Conservation (phyloP, 257 asterid genomes). For the Jacaranda mimosifolia region DNA sequence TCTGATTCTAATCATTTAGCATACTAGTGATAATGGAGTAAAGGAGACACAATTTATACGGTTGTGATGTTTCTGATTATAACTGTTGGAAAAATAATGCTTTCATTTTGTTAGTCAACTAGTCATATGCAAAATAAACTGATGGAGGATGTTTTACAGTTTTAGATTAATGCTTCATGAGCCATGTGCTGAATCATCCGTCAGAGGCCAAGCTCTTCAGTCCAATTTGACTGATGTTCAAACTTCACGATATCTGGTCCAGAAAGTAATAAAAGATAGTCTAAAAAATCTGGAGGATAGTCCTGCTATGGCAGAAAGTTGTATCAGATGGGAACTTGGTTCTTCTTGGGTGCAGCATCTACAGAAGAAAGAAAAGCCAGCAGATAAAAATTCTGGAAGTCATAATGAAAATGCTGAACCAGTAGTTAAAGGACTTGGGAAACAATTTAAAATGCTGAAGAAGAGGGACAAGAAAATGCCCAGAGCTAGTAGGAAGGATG, state of each 20-base stretch:
- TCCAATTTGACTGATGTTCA: conserved; percentile 50
- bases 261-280: conserved; percentile 70
- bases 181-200: conserved; percentile 56
- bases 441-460: conserved; percentile 91
- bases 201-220: conserved; percentile 58
- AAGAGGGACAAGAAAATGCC: conserved; percentile 66
- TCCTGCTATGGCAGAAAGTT: conserved; percentile 50
- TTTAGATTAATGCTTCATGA: conserved; percentile 74
- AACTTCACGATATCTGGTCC: conserved; percentile 61
- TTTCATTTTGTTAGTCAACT: conserved; percentile 15
- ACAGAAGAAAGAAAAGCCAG: conserved; percentile 79
- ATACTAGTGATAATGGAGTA: neutral
- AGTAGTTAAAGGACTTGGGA: conserved; percentile 92
- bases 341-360: conserved; percentile 99
- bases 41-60: neutral
- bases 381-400: conserved; percentile 55
- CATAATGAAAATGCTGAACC: conserved; percentile 66
- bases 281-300: conserved; percentile 55
- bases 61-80: conserved; percentile 10
- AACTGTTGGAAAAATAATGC: conserved; percentile 6
- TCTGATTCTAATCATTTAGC: neutral
- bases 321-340: conserved; percentile 98
- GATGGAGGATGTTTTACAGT: conserved; percentile 57
- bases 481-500: conserved; percentile 49
- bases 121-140: conserved; percentile 39